Base-by-base conservation (phyloP, 148 eudicot species). In the Amaranthus palmeri region DNA sequence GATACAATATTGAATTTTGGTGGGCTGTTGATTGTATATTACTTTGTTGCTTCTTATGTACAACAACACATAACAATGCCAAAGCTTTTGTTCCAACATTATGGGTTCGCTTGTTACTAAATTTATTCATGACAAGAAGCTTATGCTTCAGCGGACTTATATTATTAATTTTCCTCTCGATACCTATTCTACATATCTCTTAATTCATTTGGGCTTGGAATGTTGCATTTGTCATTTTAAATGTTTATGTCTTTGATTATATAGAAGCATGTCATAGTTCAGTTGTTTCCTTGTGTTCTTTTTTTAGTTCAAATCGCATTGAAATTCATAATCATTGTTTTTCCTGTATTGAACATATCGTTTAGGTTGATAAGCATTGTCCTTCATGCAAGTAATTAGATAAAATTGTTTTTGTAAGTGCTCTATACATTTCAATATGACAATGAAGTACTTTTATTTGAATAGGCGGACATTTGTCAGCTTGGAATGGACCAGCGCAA, bases 401-500 rank as follows among this genome's bases (percentile, higher is more conserved):
- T 25, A 10, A 43, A 46, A 5, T 47, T 15, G 0, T 25, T 45
- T 53, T 65, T 18, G 25, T 48, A 8, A 12, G 42, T 8, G 12
- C 48, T 8, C 41, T 12, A 13, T 6, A 53, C 15, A 5, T 49
- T 8, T 65, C 13, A 25, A 25, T 25, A 25, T 72, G 65, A 63
- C 60, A 43, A 9, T 48, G 12, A 17, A 65, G 13, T 57, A 44
- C 44, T 46, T 67, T 56, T 8, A 18, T 69, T 42, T 65, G 41
- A 42, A 73, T 77, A 88, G 98, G 98, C 96, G 72, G 98, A 92
- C 78, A 92, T 92, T 55, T 92, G 98, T 74, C 97, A 92, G 72
- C 61, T 92, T 79, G 98, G 98, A 49, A 90, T 88, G 96, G 96
- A 92, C 78, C 96, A 92, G 67, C 86, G 96, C 56, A 92, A 92